A percentile compares a stretch with the other conserved stretches of the same genome.
phyloP scores from a whole-genome alignment of 2,329 filamentous ascomycete genomes.

The Penicillium sp. region DNA sequence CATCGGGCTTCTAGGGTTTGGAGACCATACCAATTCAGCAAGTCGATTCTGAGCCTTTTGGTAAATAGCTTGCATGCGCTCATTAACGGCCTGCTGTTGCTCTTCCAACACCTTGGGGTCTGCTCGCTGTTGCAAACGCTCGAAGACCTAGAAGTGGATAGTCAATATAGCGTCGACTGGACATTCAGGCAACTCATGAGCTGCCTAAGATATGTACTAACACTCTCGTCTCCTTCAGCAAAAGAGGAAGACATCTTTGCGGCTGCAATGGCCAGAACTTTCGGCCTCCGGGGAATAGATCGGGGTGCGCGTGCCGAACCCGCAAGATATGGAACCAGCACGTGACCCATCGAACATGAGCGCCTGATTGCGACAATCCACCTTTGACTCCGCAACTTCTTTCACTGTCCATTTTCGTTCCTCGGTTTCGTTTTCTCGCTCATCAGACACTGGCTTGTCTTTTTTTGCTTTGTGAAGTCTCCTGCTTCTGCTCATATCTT shows the following conservation, averaged over 20 bases:
- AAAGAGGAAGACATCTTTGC: constrained; percentile 45
- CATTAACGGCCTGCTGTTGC: constrained; percentile 59
- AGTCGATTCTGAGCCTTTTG: constrained; percentile 63
- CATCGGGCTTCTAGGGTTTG: not conserved
- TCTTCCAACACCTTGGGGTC: constrained; percentile 60
- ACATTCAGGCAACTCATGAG: not conserved
- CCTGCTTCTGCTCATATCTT: not conserved
- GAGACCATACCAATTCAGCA: constrained; percentile 58
- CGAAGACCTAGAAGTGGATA: constrained; percentile 31
- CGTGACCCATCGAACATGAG: constrained; percentile 9
- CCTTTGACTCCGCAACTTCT: not conserved
- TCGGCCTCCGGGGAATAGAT: constrained; percentile 14
- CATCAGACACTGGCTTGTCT: not conserved
- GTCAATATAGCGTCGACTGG: constrained; percentile 8
- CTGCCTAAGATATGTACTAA: constrained; percentile 18
- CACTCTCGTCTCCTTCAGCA: constrained; percentile 43
- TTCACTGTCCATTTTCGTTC: not conserved
- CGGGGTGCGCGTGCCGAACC: constrained; percentile 14
- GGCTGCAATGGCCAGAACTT: constrained; percentile 33
- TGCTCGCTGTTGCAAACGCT: constrained; percentile 47
- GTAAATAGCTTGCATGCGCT: constrained; percentile 56
- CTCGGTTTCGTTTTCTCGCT: not conserved
- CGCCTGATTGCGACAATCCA: constrained; percentile 19
- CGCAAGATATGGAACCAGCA: constrained; percentile 18
- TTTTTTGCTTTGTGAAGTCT: not conserved